These are phyloP conservation scores for Ceratocystis variospora DNA, from an alignment of 2,329 filamentous ascomycete genomes.

Conservation along the genomic window DNA sequence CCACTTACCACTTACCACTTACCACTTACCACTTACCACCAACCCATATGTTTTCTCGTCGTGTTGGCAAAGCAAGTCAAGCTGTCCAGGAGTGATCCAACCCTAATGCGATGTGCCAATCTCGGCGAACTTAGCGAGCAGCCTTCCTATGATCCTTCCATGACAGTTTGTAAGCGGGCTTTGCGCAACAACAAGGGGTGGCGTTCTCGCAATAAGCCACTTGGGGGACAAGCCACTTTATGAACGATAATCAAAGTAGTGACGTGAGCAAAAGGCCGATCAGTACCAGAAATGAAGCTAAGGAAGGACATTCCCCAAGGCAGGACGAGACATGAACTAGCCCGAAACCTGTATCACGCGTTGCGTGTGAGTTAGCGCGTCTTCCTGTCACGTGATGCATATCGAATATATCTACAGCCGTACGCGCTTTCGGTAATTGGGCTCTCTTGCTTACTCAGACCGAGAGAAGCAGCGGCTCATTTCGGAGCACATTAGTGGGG, in stretches of 20 bases:
- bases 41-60: too few relatives aligned
- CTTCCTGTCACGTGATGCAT: neutral
- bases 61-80: too few relatives aligned
- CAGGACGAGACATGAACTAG: neutral
- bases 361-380: neutral
- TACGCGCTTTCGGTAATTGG: neutral
- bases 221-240: neutral
- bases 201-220: neutral
- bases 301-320: neutral
- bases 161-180: neutral
- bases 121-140: conserved; percentile 9
- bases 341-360: neutral
- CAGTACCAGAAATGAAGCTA: neutral
- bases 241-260: neutral
- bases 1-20: too few relatives aligned
- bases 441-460: neutral
- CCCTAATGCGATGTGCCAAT: neutral
- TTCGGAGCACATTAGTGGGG: neutral
- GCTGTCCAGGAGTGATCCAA: neutral
- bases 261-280: neutral
- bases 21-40: too few relatives aligned
- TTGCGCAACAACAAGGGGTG: neutral
- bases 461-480: neutral
- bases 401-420: neutral
- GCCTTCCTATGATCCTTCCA: conserved; percentile 8